Base-by-base conservation (phyloP, 148 eudicot genomes). In the Rheum nobile region DNA sequence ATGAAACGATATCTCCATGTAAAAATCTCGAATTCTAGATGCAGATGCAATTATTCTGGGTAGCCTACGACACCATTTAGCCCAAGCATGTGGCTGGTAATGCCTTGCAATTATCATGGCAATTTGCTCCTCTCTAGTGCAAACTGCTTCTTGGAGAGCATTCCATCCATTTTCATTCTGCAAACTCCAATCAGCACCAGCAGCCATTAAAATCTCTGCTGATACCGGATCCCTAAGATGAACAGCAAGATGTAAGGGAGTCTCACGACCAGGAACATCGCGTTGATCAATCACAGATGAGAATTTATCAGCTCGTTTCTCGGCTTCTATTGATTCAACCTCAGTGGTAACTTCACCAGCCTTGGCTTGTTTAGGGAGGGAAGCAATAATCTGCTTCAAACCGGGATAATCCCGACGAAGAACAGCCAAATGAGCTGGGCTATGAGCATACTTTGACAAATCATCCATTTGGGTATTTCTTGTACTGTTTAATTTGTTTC, bases 151-250 rank as follows among this genome's bases (percentile, higher is more conserved):
- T 68, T 86, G 89, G 6, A 88, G 77, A 4, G 92, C 88, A 80
- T 87, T 88, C 92, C 92, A 88, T 21, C 92, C 92, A 24, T 76
- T 85, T 67, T 84, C 88, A 71, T 88, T 88, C 75, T 86, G 89
- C 79, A 88, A 80, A 80, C 86, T 84, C 89, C 88, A 84, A 79
- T 88, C 89, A 16, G 92, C 89, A 28, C 92, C 92, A 31, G 88
- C 89, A 37, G 74, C 72, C 89, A 86, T 86, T 24, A 88, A 87
- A 82, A 86, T 83, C 72, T 84, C 86, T 0, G 84, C 80, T 8
- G 88, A 79, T 44, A 79, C 75, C 34, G 82, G 81, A 34, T 88
- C 92, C 14, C 83, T 78, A 21, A 84, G 84, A 54, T 81, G 85
- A 44, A 88, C 87, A 6, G 89, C 89, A 42, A 86, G 47, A 73